phyloP scores from a whole-genome alignment of 2,329 filamentous ascomycete species.

The Cladosporium sp. region DNA sequence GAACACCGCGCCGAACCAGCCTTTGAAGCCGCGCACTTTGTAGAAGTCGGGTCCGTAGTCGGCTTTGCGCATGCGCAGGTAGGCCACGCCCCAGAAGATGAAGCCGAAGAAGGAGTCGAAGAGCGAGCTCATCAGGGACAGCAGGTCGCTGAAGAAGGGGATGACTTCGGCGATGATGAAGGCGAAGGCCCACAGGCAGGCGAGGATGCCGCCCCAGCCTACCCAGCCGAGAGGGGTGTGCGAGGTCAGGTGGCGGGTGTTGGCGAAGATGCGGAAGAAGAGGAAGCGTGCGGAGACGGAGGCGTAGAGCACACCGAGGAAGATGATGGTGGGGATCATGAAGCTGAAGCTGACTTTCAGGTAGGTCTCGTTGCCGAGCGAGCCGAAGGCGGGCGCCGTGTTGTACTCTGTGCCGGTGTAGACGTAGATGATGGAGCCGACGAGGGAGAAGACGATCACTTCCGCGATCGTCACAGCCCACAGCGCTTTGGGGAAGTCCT shows the following conservation, averaged over 20 bases:
- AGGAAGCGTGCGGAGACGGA: conserved; percentile 86
- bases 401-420: conserved; percentile 89
- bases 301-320: conserved; percentile 85
- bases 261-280: conserved; percentile 83
- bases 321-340: conserved; percentile 93
- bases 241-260: conserved; percentile 71
- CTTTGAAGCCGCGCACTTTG: conserved; percentile 50
- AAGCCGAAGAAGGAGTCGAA: conserved; percentile 94
- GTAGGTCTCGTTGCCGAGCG: conserved; percentile 66
- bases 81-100: conserved; percentile 88
- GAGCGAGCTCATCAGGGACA: conserved; percentile 76
- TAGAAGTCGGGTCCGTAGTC: conserved; percentile 55
- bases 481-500: conserved; percentile 87
- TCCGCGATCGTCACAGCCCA: conserved; percentile 88
- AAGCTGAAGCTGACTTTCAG: conserved; percentile 90
- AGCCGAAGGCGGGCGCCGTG: conserved; percentile 81
- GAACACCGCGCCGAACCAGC: conserved; percentile 54
- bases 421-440: conserved; percentile 77
- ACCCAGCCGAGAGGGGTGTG: conserved; percentile 81
- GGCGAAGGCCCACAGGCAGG: conserved; percentile 73
- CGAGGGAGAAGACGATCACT: conserved; percentile 77
- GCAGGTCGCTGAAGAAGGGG: conserved; percentile 78
- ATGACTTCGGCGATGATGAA: conserved; percentile 92
- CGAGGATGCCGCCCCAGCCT: conserved; percentile 71
- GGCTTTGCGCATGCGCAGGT: conserved; percentile 68